Evolutionary conservation across 257 asterid species (phyloP).

Genomic region (Penstemon barbatus): DNA sequence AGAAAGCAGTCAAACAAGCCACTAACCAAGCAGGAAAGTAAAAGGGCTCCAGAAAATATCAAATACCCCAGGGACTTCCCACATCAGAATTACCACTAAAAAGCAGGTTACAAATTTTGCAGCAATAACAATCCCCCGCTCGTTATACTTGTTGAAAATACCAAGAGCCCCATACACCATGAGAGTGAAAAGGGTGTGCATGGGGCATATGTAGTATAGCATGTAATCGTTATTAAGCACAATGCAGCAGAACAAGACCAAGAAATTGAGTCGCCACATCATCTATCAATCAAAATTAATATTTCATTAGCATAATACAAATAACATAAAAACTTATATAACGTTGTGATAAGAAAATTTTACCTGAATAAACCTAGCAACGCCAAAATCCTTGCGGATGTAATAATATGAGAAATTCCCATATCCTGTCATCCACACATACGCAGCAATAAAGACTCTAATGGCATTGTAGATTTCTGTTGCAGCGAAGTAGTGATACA

Average conservation of each 20-base stretch:
- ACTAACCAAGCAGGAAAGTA: slow-evolving; percentile 77
- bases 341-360: slow-evolving; percentile 12
- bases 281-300: slow-evolving; percentile 47
- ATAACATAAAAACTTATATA: slow-evolving; percentile 11
- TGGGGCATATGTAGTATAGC: slow-evolving; percentile 87
- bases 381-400: slow-evolving; percentile 82
- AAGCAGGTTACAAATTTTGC: slow-evolving; percentile 66
- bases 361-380: slow-evolving; percentile 81
- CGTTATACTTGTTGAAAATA: slow-evolving; percentile 73
- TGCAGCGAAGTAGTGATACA: slow-evolving; percentile 94
- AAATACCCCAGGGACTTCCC: slow-evolving; percentile 85
- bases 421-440: slow-evolving; percentile 96
- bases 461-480: slow-evolving; percentile 79
- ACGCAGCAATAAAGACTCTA: slow-evolving; percentile 78
- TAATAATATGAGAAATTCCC: slow-evolving; percentile 92
- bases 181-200: slow-evolving; percentile 91
- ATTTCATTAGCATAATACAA: slow-evolving; percentile 30
- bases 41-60: slow-evolving; percentile 77
- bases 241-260: slow-evolving; percentile 80
- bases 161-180: slow-evolving; percentile 93
- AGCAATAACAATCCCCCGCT: slow-evolving; percentile 68
- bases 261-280: slow-evolving; percentile 96
- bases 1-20: slow-evolving; percentile 8
- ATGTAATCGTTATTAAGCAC: slow-evolving; percentile 67
- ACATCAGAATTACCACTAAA: slow-evolving; percentile 73